Base-by-base conservation (phyloP, 1,284 basidiomycete species). In the Psilocybe mexicana region DNA sequence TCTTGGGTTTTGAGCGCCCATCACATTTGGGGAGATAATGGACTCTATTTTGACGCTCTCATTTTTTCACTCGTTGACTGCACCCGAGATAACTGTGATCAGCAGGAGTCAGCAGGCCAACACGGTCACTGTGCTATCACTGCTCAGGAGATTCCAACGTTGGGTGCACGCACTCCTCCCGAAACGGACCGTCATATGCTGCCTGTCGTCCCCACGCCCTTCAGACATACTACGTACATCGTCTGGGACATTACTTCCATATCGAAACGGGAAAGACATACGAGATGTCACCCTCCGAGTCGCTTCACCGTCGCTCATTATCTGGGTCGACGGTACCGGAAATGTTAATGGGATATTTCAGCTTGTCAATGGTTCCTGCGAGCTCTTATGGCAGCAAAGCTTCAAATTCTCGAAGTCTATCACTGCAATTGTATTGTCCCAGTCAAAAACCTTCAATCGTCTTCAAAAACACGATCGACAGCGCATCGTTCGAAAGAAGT, bases 351-450 rank as follows among this genome's bases (percentile, higher is more conserved):
- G 8, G 5, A 33, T 33, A 33, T 8, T 6, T 33, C 30, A 33
- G 30, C 30, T 8, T 8, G 4, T 33, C 5, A 33, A 33, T 33
- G 30, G 23, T 14, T n/a, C 40, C 35, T 4, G 30, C 8, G 8
- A 48, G 26, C 35, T 38, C 24, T n/a, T 10, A 23, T 18, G 38
- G 43, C 26, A 50, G 36, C 33, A 44, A 11, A 30, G n/a, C 33
- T 45, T 50, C 43, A 45, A 48, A 40, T 51, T 51, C 48, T 44
- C 38, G 10, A 33, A 56, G 55, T 46, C 55, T 56, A 56, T 56
- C 55, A 50, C 42, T 25, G 30, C 43, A 26, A 28, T 36, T 51
- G 24, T 45, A 51, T 45, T 51, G 48, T 12, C 8, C 28, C 48
- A 44, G 43, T 51, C 49, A 49, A 56, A 55, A 56, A 45, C 33